Evolutionary conservation across 75 land plant species (phyloP).

Genomic region (Pinus tabuliformis): DNA sequence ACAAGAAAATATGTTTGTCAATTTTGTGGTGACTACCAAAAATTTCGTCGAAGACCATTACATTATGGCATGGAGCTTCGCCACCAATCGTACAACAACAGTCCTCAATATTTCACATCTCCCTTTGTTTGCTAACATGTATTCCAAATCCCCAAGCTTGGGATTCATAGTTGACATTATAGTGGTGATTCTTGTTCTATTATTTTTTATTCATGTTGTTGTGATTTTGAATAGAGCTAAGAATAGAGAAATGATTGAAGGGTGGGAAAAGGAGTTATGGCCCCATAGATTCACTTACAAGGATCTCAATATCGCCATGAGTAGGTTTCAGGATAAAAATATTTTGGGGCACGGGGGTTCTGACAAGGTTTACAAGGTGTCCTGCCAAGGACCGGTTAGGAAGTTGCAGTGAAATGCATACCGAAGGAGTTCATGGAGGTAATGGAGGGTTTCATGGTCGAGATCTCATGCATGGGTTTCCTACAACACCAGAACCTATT

Average conservation of each 20-base stretch:
- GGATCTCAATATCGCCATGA: constrained; percentile 10
- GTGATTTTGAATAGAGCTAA: background rate
- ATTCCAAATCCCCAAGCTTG: too few relatives aligned
- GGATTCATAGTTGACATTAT: too few relatives aligned
- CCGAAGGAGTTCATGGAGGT: constrained; percentile 27
- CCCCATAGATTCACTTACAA: constrained; percentile 14
- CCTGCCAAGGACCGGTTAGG: background rate
- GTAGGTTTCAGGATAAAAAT: background rate
- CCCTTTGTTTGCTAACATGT: background rate
- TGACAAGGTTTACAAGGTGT: constrained; percentile 15
- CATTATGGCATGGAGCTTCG: background rate
- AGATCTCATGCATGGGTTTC: constrained; percentile 30
- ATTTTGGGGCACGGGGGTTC: constrained; percentile 13
- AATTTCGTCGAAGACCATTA: background rate
- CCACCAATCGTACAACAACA: background rate
- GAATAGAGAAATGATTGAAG: constrained; percentile 8
- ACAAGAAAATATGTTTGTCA: background rate
- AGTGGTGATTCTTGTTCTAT: too few relatives aligned
- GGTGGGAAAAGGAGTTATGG: constrained; percentile 9
- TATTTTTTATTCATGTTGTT: too few relatives aligned
- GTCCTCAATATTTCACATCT: background rate
- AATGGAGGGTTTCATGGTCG: constrained; percentile 31
- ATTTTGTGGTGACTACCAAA: background rate
- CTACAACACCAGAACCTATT: constrained; percentile 46
- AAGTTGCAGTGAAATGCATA: constrained; percentile 31